Percentiles rank a stretch among this genome's conserved stretches.
phyloP scores from a whole-genome alignment of 139 green algal species.

The Chlorella sorokiniana region DNA sequence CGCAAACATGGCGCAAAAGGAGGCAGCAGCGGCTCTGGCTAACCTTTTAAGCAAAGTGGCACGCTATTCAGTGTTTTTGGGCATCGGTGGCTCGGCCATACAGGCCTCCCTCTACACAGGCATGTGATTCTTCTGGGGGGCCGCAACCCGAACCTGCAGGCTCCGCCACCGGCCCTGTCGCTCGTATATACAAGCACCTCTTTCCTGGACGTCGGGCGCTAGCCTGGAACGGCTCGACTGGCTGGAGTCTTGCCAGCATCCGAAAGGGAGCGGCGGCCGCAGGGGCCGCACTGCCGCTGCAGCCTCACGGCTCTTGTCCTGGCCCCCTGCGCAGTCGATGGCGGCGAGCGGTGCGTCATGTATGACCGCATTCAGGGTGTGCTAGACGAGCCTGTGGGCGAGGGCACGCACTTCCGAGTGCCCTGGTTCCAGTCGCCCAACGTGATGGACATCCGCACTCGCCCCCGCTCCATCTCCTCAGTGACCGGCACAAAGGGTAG shows the following conservation, averaged over 20 bases:
- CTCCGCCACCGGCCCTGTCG: too few relatives aligned
- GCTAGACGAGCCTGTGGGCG: conserved; percentile 73
- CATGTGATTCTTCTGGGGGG: not conserved
- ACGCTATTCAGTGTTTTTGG: conserved; percentile 78
- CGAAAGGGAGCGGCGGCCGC: too few relatives aligned
- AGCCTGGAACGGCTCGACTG: too few relatives aligned
- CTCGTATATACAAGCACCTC: too few relatives aligned
- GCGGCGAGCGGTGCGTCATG: conserved; percentile 95
- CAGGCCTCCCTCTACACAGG: conserved; percentile 89
- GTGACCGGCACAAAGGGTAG: conserved; percentile 97
- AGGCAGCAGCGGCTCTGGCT: conserved; percentile 53
- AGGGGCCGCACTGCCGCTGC: too few relatives aligned
- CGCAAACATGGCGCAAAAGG: conserved; percentile 44
- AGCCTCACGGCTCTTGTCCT: not conserved
- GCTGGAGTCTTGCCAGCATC: too few relatives aligned
- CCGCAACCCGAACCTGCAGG: not conserved
- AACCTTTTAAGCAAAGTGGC: conserved; percentile 79
- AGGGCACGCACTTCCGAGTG: conserved; percentile 94
- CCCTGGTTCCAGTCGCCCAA: conserved; percentile 87
- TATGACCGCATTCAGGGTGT: conserved; percentile 96
- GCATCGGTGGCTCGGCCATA: conserved; percentile 70
- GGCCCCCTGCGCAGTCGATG: conserved; percentile 82
- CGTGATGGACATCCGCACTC: conserved; percentile 96
- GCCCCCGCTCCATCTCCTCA: conserved; percentile 92
- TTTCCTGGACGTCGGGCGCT: too few relatives aligned